phyloP scores from a whole-genome alignment of 306 rosid species.

The Castanospermum australe region DNA sequence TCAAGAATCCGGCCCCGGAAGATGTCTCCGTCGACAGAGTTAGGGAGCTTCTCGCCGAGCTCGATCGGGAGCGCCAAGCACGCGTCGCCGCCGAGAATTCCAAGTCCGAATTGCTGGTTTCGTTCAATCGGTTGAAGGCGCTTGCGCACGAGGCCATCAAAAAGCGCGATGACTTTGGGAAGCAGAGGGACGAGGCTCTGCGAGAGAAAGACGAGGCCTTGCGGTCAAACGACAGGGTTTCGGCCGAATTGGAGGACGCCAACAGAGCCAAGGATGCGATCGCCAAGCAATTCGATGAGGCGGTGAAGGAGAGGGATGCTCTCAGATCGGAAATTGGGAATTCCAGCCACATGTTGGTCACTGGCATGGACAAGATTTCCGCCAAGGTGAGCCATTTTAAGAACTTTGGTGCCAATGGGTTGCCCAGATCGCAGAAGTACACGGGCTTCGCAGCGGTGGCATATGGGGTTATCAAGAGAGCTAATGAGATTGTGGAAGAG shows the following conservation, averaged over 20 bases:
- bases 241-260: slow-evolving; percentile 50
- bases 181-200: slow-evolving; percentile 80
- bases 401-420: slow-evolving; percentile 50
- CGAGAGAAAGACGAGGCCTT: slow-evolving; percentile 66
- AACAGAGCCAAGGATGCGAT: slow-evolving; percentile 55
- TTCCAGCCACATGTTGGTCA: slow-evolving; percentile 85
- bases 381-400: slow-evolving; percentile 70
- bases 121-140: slow-evolving; percentile 71
- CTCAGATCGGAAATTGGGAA: slow-evolving; percentile 80
- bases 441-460: slow-evolving; percentile 78
- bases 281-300: slow-evolving; percentile 58
- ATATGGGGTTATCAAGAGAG: slow-evolving; percentile 84
- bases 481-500: slow-evolving; percentile 93
- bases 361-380: slow-evolving; percentile 89
- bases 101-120: slow-evolving; percentile 63
- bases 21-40: slow-evolving; percentile 63
- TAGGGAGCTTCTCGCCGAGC: slow-evolving; percentile 71
- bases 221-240: slow-evolving; percentile 43
- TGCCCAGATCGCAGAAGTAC: slow-evolving; percentile 80
- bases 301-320: slow-evolving; percentile 63
- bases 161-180: slow-evolving; percentile 78
- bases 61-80: slow-evolving; percentile 83
- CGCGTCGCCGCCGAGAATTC: slow-evolving; percentile 74
- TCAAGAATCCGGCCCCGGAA: slow-evolving; percentile 41
- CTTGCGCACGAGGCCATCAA: slow-evolving; percentile 82